These are phyloP conservation scores for Scleroderma citrinum DNA, from an alignment of 768 basidiomycete species.

Conservation along the genomic window DNA sequence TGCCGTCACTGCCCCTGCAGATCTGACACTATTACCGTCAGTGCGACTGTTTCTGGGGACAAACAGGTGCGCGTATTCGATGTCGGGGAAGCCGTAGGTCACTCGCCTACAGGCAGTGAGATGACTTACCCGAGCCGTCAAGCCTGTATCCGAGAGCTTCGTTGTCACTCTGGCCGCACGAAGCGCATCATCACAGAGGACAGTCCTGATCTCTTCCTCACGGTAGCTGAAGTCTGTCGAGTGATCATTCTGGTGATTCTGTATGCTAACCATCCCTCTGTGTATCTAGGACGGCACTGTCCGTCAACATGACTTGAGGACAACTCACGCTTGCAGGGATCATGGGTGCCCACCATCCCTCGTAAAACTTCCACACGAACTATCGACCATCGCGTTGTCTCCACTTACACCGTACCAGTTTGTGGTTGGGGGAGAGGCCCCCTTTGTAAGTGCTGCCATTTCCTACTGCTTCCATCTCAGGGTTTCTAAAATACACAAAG, in stretches of 20 bases:
- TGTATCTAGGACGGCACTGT: constrained; percentile 70
- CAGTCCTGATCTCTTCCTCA: constrained; percentile 68
- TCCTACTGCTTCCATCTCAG: background rate
- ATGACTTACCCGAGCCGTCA: constrained; percentile 41
- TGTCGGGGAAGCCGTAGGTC: constrained; percentile 39
- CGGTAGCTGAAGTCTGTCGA: constrained; percentile 65
- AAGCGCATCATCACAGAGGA: constrained; percentile 80
- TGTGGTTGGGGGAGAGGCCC: constrained; percentile 77
- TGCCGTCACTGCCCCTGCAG: constrained; percentile 7
- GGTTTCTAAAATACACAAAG: constrained; percentile 4
- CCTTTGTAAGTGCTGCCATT: constrained; percentile 48
- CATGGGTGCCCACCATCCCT: constrained; percentile 65
- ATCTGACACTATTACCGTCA: constrained; percentile 19
- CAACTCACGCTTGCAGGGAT: constrained; percentile 54
- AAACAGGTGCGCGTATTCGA: constrained; percentile 76
- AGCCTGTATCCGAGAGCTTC: constrained; percentile 47
- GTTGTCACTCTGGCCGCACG: constrained; percentile 66
- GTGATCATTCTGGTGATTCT: background rate
- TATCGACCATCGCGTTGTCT: constrained; percentile 72
- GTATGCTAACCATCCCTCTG: constrained; percentile 17
- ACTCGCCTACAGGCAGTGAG: constrained; percentile 37
- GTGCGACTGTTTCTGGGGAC: constrained; percentile 73
- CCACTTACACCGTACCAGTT: constrained; percentile 78
- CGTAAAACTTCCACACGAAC: constrained; percentile 54
- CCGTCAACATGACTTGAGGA: constrained; percentile 80